Evolutionary conservation across 306 rosid genomes (phyloP).

Genomic region (Leucaena leucocephala): DNA sequence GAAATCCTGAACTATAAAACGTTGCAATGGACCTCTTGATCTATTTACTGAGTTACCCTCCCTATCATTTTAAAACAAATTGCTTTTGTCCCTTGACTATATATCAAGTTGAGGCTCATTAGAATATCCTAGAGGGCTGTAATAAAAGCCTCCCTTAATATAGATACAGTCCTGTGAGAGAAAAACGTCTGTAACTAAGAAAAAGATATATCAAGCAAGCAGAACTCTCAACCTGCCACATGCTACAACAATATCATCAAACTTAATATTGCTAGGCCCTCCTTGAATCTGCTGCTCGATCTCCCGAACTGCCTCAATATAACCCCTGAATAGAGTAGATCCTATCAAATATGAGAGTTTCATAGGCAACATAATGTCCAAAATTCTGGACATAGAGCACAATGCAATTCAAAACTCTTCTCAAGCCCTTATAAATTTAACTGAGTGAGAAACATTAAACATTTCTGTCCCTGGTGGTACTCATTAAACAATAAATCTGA

Average conservation of each 20-base stretch:
- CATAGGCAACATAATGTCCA: constrained; percentile 3
- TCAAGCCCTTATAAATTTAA: constrained; percentile 17
- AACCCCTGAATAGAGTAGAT: constrained; percentile 69
- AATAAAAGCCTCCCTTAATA: constrained; percentile 16
- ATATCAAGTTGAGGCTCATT: constrained; percentile 28
- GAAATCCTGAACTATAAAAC: neutral
- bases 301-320: constrained; percentile 81
- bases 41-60: neutral
- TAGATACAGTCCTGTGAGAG: constrained; percentile 19
- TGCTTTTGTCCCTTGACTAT: neutral
- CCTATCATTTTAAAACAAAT: neutral
- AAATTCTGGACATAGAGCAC: constrained; percentile 18
- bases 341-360: constrained; percentile 13
- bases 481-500: constrained; percentile 16
- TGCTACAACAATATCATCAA: constrained; percentile 93
- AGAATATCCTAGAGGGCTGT: constrained; percentile 26
- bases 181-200: constrained; percentile 17
- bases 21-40: neutral
- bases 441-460: neutral
- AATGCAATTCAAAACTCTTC: constrained; percentile 30
- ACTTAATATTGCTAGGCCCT: constrained; percentile 51
- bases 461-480: neutral
- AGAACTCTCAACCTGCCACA: constrained; percentile 80
- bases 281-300: constrained; percentile 77
- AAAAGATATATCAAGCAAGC: constrained; percentile 41